Evolutionary conservation across 306 rosid species (phyloP).

Genomic region (Dryas octopetala): DNA sequence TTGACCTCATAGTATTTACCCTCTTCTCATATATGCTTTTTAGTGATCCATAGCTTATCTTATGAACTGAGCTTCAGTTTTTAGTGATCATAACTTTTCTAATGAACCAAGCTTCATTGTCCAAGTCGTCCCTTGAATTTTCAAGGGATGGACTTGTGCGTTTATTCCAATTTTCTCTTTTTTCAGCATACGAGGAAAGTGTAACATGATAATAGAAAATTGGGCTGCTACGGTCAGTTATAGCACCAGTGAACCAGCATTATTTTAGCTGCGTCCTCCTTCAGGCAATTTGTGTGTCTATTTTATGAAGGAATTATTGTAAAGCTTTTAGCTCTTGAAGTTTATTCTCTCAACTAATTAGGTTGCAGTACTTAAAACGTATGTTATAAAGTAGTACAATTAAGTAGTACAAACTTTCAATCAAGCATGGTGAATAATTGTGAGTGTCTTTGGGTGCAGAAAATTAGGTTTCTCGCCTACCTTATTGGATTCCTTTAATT

Average conservation of each 20-base stretch:
- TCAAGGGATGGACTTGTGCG: background rate
- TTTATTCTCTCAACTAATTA: background rate
- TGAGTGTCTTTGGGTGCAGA: slow-evolving; percentile 1
- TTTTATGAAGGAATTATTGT: background rate
- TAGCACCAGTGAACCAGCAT: background rate
- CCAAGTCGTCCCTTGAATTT: background rate
- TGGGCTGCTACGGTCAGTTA: background rate
- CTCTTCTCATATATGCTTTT: background rate
- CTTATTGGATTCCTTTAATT: background rate
- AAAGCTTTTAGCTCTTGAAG: background rate
- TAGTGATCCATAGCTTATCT: background rate
- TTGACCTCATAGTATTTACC: background rate
- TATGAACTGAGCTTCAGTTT: background rate
- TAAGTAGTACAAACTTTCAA: background rate
- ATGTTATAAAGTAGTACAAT: background rate
- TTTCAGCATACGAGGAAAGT: background rate
- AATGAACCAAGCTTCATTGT: background rate
- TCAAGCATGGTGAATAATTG: background rate
- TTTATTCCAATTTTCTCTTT: background rate
- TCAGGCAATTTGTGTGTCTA: background rate
- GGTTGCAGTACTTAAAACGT: background rate
- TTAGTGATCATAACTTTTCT: background rate
- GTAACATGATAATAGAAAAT: background rate
- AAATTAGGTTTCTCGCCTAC: background rate
- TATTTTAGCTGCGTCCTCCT: background rate